Evolutionary conservation across 768 basidiomycete genomes (phyloP).

Genomic region (Kondoa subrosea): DNA sequence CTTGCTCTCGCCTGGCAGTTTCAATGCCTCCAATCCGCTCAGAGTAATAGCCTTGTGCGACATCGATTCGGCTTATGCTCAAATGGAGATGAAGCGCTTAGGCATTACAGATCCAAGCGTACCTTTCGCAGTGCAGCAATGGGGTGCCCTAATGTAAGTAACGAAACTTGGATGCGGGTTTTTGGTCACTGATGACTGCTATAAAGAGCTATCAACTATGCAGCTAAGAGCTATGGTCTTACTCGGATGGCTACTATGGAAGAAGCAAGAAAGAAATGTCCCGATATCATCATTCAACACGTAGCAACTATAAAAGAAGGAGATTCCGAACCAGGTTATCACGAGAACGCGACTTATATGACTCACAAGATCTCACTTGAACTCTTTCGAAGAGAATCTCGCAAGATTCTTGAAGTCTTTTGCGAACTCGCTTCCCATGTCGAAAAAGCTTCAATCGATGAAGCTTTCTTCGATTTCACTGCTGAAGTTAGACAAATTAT

Average conservation of each 20-base stretch:
- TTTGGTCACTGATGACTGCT: too few relatives aligned
- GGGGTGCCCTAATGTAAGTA: too few relatives aligned
- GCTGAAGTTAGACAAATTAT: conserved; percentile 55
- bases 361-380: conserved; percentile 96
- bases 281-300: conserved; percentile 49
- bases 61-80: conserved; percentile 50
- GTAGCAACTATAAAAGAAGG: conserved; percentile 87
- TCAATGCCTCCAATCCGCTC: conserved; percentile 42
- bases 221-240: conserved; percentile 80
- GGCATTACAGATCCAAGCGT: conserved; percentile 27
- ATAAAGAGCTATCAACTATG: conserved; percentile 68
- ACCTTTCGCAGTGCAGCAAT: conserved; percentile 71
- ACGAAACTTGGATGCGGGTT: too few relatives aligned
- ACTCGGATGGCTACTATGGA: conserved; percentile 64
- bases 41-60: conserved; percentile 79
- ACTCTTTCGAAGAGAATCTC: conserved; percentile 74
- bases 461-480: conserved; percentile 86
- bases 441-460: conserved; percentile 90
- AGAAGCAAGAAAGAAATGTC: conserved; percentile 61
- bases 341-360: conserved; percentile 67
- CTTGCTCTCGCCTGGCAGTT: neutral
- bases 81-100: conserved; percentile 37
- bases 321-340: conserved; percentile 74
- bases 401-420: conserved; percentile 68
- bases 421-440: conserved; percentile 46